Conservation (phyloP, 2,329 filamentous ascomycete genomes). For the Sporothrix variecibatus region DNA sequence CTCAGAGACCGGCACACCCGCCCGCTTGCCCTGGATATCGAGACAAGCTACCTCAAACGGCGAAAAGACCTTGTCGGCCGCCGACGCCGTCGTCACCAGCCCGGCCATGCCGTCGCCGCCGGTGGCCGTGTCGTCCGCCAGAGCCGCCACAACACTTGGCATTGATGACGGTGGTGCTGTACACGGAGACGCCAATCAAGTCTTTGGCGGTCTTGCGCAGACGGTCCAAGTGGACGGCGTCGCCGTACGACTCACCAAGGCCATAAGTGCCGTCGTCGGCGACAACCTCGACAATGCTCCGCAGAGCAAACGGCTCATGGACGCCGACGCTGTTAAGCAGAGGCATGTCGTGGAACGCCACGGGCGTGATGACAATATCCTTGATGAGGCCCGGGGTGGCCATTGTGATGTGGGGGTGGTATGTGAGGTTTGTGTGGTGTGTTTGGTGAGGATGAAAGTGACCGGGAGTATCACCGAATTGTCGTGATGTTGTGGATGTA, state of each 20-base stretch:
- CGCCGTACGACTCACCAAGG: background rate
- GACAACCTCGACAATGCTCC: constrained; percentile 46
- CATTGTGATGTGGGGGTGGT: background rate
- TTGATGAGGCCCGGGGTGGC: constrained; percentile 36
- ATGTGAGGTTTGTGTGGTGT: background rate
- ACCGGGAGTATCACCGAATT: background rate
- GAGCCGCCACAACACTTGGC: background rate
- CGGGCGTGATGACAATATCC: constrained; percentile 45
- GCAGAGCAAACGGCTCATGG: constrained; percentile 46
- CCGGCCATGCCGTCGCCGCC: constrained; percentile 29
- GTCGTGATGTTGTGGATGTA: background rate
- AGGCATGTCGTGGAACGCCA: constrained; percentile 49
- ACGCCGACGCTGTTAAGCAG: constrained; percentile 48
- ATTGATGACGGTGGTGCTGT: background rate
- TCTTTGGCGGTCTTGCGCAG: background rate
- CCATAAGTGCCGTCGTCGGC: constrained; percentile 32
- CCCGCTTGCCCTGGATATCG: constrained; percentile 45
- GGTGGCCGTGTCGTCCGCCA: background rate
- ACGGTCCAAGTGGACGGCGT: background rate
- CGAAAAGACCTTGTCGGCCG: constrained; percentile 46
- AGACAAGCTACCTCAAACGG: constrained; percentile 48
- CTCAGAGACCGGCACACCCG: constrained; percentile 43
- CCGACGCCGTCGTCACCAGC: constrained; percentile 46
- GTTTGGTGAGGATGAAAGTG: background rate
- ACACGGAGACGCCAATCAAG: background rate